Evolutionary conservation across 306 rosid genomes (phyloP).

Genomic region (Lathyrus tuberosus): DNA sequence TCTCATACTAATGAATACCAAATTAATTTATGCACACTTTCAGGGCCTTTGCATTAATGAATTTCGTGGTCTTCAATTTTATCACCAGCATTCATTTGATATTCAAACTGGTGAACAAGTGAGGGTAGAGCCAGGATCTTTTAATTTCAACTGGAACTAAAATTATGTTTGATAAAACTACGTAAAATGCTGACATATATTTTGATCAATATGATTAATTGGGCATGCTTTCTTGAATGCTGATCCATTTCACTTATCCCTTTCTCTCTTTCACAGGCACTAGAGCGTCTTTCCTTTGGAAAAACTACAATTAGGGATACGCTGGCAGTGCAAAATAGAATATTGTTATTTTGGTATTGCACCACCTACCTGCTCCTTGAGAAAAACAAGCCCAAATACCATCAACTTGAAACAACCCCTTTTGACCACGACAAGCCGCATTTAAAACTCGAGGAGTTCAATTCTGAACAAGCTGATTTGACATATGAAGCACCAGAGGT

Average conservation of each 20-base stretch:
- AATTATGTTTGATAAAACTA: no score
- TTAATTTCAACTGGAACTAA: constrained; percentile 23
- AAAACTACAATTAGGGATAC: constrained; percentile 73
- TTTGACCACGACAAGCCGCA: constrained; percentile 43
- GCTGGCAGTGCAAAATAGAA: constrained; percentile 77
- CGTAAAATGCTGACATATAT: no score
- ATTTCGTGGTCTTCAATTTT: constrained; percentile 83
- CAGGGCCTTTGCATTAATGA: constrained; percentile 96
- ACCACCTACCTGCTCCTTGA: constrained; percentile 81
- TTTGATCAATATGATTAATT: no score
- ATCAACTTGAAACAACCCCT: constrained; percentile 63
- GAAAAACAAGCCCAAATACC: constrained; percentile 85
- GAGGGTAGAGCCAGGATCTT: constrained; percentile 22
- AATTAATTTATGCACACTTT: constrained; percentile 43
- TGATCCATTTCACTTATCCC: no score
- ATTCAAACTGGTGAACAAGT: constrained; percentile 94
- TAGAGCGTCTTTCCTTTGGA: no score
- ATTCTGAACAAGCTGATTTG: constrained; percentile 46
- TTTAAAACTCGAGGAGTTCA: constrained; percentile 46
- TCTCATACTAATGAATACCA: constrained; percentile 27
- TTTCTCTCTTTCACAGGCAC: no score
- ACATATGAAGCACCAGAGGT: constrained; percentile 49
- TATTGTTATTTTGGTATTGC: constrained; percentile 82
- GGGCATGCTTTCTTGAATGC: no score
- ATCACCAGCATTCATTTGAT: constrained; percentile 80